Base-by-base conservation (phyloP, 305 asterid species). In the Solanum hybrid region DNA sequence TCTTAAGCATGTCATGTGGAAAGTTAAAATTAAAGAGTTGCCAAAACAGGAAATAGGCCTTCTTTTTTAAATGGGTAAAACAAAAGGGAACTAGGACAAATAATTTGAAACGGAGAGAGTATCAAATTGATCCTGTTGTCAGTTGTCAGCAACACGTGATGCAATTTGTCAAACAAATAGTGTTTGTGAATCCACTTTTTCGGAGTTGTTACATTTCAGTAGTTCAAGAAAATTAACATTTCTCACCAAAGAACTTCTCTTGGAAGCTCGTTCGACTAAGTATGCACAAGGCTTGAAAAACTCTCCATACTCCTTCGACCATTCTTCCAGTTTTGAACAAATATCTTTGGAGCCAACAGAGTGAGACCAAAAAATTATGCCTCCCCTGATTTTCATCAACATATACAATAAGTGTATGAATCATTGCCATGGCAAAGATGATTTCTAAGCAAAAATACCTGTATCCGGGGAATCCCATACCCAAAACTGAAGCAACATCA, bases 381-480 rank as follows among this genome's bases (percentile, higher is more conserved):
- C 99, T 76, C 99, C 99, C 93, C 99, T 97, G 93, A 80, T 80
- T 24, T 12, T 78, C 86, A 80, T 38, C 64, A 38, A 24, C 86
- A 38, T 31, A 12, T 17, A 26, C 31, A 38, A 38, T 80, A 32
- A 32, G 64, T 24, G 38, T 11, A 8, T 6, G 24, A 27, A 37
- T 24, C 42, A 31, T 15, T 14, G 5, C 15, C 78, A 17, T 34
- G 37, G 29, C 10, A 56, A 13, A 9, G 56, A 86, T 75, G 51
- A 80, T 6, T 38, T 38, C 86, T 38, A 17, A 11, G 37, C 24
- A 82, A 82, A 15, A 73, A 6, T 37, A 97, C 99, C 99, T 95
- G 96, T 96, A 97, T 79, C 96, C 96, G 19, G 99, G 99, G 90
- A 95, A 97, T 24, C 99, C 99, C 99, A 97, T 96, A 90, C 99